Percentiles rank a stretch among this genome's conserved stretches.
Evolutionary conservation across 345 rosid genomes (phyloP).

Genomic region (Eucalyptus melliodora): DNA sequence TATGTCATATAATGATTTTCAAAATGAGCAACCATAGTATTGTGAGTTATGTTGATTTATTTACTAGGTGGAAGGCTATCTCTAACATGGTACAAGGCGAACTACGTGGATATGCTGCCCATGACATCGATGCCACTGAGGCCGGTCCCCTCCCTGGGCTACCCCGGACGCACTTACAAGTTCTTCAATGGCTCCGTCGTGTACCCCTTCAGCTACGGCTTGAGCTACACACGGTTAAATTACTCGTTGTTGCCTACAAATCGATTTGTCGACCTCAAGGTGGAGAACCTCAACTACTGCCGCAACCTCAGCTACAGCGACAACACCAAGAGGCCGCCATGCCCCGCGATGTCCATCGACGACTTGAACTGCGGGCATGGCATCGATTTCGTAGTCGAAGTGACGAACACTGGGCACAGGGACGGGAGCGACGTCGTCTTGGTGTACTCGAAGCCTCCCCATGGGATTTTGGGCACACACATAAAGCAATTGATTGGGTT

Average conservation of each 20-base stretch:
- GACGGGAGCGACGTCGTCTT: slow-evolving; percentile 21
- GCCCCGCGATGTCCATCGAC: not conserved
- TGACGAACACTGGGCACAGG: not conserved
- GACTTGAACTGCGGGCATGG: not conserved
- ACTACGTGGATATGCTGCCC: slow-evolving; percentile 16
- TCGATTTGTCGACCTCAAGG: not conserved
- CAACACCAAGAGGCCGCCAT: not conserved
- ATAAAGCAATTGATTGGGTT: slow-evolving; percentile 23
- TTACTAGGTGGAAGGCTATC: slow-evolving; percentile 46
- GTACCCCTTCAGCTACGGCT: slow-evolving; percentile 45
- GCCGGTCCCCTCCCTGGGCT: slow-evolving; percentile 19
- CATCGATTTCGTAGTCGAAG: not conserved
- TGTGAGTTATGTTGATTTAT: not conserved
- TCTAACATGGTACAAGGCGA: slow-evolving; percentile 31
- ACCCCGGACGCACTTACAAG: slow-evolving; percentile 49
- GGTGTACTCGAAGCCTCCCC: slow-evolving; percentile 18
- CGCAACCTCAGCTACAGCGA: not conserved
- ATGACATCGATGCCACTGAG: slow-evolving; percentile 51
- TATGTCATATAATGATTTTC: not conserved
- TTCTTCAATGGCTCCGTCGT: slow-evolving; percentile 40
- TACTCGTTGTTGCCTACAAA: not conserved
- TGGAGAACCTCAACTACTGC: slow-evolving; percentile 8
- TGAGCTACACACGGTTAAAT: slow-evolving; percentile 27
- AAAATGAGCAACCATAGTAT: not conserved
- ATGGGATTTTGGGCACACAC: not conserved